Evolutionary conservation across 257 asterid genomes (phyloP), one percentile per base, ranked within the genome.

Genomic region (Fraxinus cuspidata): DNA sequence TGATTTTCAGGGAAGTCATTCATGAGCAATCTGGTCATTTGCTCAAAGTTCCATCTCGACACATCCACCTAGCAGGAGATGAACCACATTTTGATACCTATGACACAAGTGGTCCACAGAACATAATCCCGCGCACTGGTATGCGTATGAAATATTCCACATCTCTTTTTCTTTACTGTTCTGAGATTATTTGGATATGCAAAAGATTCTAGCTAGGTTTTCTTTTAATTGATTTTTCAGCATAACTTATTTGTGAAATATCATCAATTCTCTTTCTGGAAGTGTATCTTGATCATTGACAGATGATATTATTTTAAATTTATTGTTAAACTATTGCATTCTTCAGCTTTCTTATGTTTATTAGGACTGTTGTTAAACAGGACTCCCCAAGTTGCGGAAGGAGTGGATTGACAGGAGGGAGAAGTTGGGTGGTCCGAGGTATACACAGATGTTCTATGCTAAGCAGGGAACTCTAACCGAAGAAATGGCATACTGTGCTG

Each of bases 51-150:
- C 99, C 99, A 25, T 95, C 93, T 81, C 88, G 99, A 28, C 93
- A 98, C 38, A 79, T 95, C 86, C 96, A 88, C 77, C 87, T 95
- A 15, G 76, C 94, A 0, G 98, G 99, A 11, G 98, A 92, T 47
- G 97, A 93, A 56, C 85, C 96, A 3, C 98, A 93, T 88, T 95
- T 95, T 28, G 98, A 95, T 83, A 88, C 98, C 70, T 95, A 95
- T 60, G 99, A 95, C 87, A 95, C 98, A 76, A 95, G 99, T 63
- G 99, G 98, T 35, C 99, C 97, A 0, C 99, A 91, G 76, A 87
- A 87, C 80, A 83, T 93, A 58, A 89, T 82, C 84, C 99, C 98
- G 0, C 81, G 19, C 3, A 72, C 63, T 58, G 98, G 99, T 95
- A 90, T 49, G 80, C 34, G 21, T 44, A 66, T 34, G 38, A 65